phyloP scores from a whole-genome alignment of 768 basidiomycete genomes.

The Cytidiella melzeri region DNA sequence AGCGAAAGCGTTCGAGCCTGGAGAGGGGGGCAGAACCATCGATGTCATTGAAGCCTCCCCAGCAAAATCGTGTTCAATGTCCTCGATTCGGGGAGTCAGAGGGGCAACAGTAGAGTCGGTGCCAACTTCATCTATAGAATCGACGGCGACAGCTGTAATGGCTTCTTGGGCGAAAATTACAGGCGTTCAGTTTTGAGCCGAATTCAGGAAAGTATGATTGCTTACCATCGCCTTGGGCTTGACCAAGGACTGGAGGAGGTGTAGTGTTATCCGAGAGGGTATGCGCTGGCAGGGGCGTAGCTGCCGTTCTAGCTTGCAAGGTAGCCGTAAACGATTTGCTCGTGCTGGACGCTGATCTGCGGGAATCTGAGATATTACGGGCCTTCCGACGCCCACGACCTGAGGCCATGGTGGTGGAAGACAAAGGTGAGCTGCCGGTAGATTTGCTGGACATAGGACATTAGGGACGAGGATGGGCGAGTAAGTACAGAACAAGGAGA shows the following conservation, averaged over 20 bases:
- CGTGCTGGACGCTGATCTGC: not conserved
- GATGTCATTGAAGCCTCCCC: slow-evolving; percentile 85
- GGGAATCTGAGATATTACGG: too few species aligned
- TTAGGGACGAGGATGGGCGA: not conserved
- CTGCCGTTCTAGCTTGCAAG: not conserved
- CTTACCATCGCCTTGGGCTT: not conserved
- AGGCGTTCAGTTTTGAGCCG: too few species aligned
- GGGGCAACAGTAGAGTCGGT: not conserved
- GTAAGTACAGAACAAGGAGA: not conserved
- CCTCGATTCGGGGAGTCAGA: not conserved
- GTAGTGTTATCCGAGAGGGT: not conserved
- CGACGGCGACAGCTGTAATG: not conserved
- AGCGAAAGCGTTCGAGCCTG: slow-evolving; percentile 15
- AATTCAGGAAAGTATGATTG: too few species aligned
- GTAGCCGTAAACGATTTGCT: not conserved
- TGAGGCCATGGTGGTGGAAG: not conserved
- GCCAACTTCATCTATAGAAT: not conserved
- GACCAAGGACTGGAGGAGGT: not conserved
- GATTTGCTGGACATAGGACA: not conserved
- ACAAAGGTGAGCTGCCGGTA: not conserved
- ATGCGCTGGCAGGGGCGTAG: not conserved
- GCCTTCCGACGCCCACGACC: too few species aligned
- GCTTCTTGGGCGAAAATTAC: too few species aligned
- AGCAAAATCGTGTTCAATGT: slow-evolving; percentile 31
- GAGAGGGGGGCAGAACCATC: slow-evolving; percentile 54